A percentile compares a stretch with the other conserved stretches of the same genome.
Evolutionary conservation across 768 basidiomycete species (phyloP).

Genomic region (Agaricus blazei): DNA sequence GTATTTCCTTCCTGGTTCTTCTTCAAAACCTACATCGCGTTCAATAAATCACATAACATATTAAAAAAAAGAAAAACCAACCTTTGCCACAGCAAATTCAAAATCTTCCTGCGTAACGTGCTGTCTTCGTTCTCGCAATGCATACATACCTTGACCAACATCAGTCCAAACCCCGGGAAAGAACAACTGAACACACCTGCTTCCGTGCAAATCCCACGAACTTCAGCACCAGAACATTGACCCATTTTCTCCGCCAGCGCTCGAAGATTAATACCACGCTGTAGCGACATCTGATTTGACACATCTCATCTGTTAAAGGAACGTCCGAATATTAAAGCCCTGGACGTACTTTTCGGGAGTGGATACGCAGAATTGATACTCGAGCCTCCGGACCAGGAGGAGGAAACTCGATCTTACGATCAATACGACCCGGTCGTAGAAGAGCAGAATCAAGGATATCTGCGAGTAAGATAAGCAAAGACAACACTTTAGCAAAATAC

Average conservation of each 20-base stretch:
- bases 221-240: slow-evolving; percentile 96
- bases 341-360: slow-evolving; percentile 77
- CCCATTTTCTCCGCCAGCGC: slow-evolving; percentile 99
- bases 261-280: slow-evolving; percentile 96
- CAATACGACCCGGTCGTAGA: slow-evolving; percentile 91
- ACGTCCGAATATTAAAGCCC: not conserved
- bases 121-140: slow-evolving; percentile 88
- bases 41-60: not conserved
- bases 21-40: slow-evolving; percentile 66
- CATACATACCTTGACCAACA: slow-evolving; percentile 77
- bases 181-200: slow-evolving; percentile 52
- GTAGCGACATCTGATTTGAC: slow-evolving; percentile 80
- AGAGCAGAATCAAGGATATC: slow-evolving; percentile 95
- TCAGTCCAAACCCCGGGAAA: not conserved
- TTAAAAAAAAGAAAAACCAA: slow-evolving; percentile 21
- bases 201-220: slow-evolving; percentile 95
- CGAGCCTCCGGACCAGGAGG: slow-evolving; percentile 96
- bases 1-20: slow-evolving; percentile 96
- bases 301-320: too few species aligned
- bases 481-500: not conserved
- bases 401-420: slow-evolving; percentile 96
- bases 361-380: slow-evolving; percentile 94
- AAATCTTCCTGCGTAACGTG: slow-evolving; percentile 99
- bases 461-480: slow-evolving; percentile 18
- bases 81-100: slow-evolving; percentile 97